These are phyloP conservation scores for Venustampulla echinocandica DNA, from an alignment of 495 filamentous ascomycete genomes.

Conservation along the genomic window DNA sequence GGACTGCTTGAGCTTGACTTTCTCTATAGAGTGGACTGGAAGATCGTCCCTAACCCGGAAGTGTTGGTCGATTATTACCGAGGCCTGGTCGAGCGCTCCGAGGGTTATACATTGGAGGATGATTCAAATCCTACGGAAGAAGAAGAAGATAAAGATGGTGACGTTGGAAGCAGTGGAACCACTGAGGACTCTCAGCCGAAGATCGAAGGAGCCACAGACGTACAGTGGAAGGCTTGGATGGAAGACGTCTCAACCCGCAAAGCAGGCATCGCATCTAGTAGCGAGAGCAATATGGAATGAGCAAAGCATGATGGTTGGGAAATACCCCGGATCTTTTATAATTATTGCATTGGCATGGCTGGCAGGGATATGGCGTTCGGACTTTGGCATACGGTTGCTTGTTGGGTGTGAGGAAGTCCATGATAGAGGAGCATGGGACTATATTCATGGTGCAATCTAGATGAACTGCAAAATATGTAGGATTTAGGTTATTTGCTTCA, in stretches of 20 bases:
- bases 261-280: neutral
- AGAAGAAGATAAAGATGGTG: slow-evolving; percentile 9
- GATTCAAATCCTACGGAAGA: slow-evolving; percentile 14
- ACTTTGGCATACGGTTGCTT: neutral
- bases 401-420: too few species aligned
- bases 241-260: slow-evolving; percentile 16
- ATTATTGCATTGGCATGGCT: slow-evolving; percentile 1
- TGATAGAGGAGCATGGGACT: too few species aligned
- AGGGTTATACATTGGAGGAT: slow-evolving; percentile 35
- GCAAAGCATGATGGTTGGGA: neutral
- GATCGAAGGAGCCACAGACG: slow-evolving; percentile 8
- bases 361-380: neutral
- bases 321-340: slow-evolving; percentile 9
- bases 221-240: slow-evolving; percentile 24
- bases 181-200: neutral
- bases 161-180: neutral
- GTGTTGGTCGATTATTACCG: slow-evolving; percentile 87
- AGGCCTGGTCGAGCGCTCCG: slow-evolving; percentile 60
- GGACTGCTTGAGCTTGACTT: slow-evolving; percentile 94
- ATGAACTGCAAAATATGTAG: too few species aligned
- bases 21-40: slow-evolving; percentile 83
- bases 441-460: too few species aligned
- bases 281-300: neutral
- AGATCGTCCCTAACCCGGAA: slow-evolving; percentile 91
- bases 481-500: too few species aligned